Base-by-base conservation (phyloP, 306 rosid genomes). In the Sicyos baderoa region DNA sequence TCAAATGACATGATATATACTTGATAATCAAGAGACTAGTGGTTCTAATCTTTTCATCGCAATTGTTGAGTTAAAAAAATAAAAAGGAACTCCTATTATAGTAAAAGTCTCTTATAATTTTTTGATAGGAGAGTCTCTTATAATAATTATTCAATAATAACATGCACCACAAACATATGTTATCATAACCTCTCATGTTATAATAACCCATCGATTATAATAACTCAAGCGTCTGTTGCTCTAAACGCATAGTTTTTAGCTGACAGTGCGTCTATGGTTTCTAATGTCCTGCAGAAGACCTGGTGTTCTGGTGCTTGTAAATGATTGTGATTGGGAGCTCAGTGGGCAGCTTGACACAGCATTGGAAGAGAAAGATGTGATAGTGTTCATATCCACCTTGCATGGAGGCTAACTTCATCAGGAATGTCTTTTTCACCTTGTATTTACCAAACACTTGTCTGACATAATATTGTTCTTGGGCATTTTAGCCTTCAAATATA, bases 321-420 rank as follows among this genome's bases (percentile, higher is more conserved):
- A 87, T 76, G 98, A 93, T 72, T 89, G 97, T 70, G 95, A 93
- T 63, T 93, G 98, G 98, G 98, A 93, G 78, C 87, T 93, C 59
- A 89, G 89, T 65, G 95, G 95, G 37, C 98, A 87, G 77, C 93
- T 89, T 27, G 83, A 76, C 53, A 89, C 98, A 25, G 57, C 83
- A 42, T 72, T 92, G 12, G 95, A 92, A 80, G 98, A 92, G 57
- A 89, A 89, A 78, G 96, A 92, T 75, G 91, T 81, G 53, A 87
- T 92, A 54, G 98, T 89, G 74, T 92, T 89, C 77, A 89, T 93
- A 72, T 93, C 98, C 65, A 89, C 95, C 74, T 82, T 93, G 80
- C 98, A 93, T 25, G 96, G 96, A 37, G 98, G 98, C 37, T 89
- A 88, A 22, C 54, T 44, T 17, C 0, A 12, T 42, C 53, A 64